Evolutionary conservation across 140 eudicot genomes (phyloP).

Genomic region (Anethum foeniculum): DNA sequence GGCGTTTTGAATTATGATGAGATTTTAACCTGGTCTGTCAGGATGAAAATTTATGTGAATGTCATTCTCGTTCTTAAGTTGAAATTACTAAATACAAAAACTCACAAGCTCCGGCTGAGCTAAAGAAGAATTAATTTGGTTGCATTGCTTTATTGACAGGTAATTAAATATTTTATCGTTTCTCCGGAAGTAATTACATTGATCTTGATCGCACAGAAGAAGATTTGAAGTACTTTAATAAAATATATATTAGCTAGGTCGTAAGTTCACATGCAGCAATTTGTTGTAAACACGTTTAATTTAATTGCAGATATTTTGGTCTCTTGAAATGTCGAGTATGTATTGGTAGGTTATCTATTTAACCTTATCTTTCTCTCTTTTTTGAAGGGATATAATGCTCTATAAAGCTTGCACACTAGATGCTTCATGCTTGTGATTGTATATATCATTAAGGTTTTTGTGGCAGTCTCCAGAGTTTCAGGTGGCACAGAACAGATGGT

Average conservation of each 20-base stretch:
- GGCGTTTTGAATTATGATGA: too few species aligned
- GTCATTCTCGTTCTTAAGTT: too few species aligned
- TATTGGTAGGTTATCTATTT: neutral
- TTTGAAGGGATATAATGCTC: neutral
- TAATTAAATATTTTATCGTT: too few species aligned
- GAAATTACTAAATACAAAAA: too few species aligned
- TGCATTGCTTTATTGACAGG: too few species aligned
- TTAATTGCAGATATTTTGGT: neutral
- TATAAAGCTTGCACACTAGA: neutral
- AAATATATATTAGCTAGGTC: neutral
- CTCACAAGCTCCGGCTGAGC: too few species aligned
- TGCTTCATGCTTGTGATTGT: neutral
- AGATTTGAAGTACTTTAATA: too few species aligned
- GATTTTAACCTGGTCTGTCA: too few species aligned
- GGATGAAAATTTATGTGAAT: too few species aligned
- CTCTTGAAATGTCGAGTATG: neutral
- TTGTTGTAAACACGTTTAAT: neutral
- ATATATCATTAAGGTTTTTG: neutral
- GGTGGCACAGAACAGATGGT: neutral
- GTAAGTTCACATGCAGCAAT: neutral
- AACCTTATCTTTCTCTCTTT: neutral
- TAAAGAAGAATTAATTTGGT: too few species aligned
- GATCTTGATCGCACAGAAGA: too few species aligned
- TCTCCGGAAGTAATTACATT: too few species aligned
- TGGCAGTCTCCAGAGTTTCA: neutral